phyloP scores from a whole-genome alignment of 768 basidiomycete genomes.

The Pulveroboletus sp. region DNA sequence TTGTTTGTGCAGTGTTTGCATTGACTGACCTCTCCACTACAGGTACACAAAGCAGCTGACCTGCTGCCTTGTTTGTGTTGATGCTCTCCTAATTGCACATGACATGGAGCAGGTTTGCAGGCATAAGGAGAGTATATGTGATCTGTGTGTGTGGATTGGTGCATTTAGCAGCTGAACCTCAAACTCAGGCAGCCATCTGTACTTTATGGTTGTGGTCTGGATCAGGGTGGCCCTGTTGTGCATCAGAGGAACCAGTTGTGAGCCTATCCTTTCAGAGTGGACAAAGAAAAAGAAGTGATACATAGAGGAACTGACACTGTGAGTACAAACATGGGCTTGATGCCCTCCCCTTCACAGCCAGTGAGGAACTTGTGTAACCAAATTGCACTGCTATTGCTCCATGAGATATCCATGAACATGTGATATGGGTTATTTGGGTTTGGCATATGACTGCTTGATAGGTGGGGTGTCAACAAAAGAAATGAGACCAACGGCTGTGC shows the following conservation, averaged over 20 bases:
- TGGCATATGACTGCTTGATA: slow-evolving; percentile 48
- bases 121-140: slow-evolving; percentile 35
- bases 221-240: slow-evolving; percentile 48
- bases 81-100: slow-evolving; percentile 27
- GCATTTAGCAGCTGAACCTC: slow-evolving; percentile 41
- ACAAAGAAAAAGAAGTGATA: neutral
- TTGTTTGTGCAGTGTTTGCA: slow-evolving; percentile 6
- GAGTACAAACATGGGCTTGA: slow-evolving; percentile 82
- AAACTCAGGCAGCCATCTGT: slow-evolving; percentile 42
- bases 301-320: slow-evolving; percentile 60
- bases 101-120: slow-evolving; percentile 18
- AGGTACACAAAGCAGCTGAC: slow-evolving; percentile 9
- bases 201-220: slow-evolving; percentile 45
- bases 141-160: slow-evolving; percentile 39
- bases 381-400: slow-evolving; percentile 33
- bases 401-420: slow-evolving; percentile 51
- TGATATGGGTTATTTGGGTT: slow-evolving; percentile 55
- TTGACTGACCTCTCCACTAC: neutral
- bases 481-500: slow-evolving; percentile 80
- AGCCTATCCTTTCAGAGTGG: neutral
- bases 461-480: slow-evolving; percentile 56
- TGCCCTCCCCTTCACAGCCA: slow-evolving; percentile 75
- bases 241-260: neutral
- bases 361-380: slow-evolving; percentile 81
- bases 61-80: slow-evolving; percentile 14